Evolutionary conservation across 768 basidiomycete genomes (phyloP).

Genomic region (Hirschioporus abietinus): DNA sequence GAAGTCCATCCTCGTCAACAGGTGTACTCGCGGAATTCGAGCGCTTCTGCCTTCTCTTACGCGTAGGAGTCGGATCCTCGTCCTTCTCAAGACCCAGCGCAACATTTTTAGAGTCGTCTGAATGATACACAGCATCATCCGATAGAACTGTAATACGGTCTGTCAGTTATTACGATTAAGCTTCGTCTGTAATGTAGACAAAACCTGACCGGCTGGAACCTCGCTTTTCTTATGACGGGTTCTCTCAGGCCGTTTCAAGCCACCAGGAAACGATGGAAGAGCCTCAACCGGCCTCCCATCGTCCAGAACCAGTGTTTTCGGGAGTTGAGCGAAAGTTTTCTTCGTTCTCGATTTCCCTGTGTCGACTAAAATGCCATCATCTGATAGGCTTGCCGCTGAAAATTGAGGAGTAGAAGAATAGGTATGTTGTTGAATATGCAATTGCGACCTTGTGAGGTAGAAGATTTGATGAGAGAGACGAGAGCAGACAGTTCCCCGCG

Average conservation of each 20-base stretch:
- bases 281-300: neutral
- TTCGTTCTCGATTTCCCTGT: constrained; percentile 22
- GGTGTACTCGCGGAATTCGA: neutral
- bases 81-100: neutral
- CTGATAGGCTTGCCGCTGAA: neutral
- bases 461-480: neutral
- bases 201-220: neutral
- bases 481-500: constrained; percentile 3
- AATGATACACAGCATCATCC: neutral
- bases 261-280: neutral
- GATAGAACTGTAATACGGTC: neutral
- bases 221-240: neutral
- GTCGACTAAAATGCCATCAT: neutral
- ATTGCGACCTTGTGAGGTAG: neutral
- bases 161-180: neutral
- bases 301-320: constrained; percentile 31
- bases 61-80: neutral
- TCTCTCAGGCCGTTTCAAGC: neutral
- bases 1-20: neutral
- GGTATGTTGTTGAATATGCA: neutral
- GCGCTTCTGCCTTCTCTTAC: neutral
- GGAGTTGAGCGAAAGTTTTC: constrained; percentile 58
- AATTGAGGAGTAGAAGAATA: neutral
- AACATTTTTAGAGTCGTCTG: neutral
- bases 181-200: neutral